Evolutionary conservation across 75 land plant species (phyloP).

Genomic region (Larix kaempferi): DNA sequence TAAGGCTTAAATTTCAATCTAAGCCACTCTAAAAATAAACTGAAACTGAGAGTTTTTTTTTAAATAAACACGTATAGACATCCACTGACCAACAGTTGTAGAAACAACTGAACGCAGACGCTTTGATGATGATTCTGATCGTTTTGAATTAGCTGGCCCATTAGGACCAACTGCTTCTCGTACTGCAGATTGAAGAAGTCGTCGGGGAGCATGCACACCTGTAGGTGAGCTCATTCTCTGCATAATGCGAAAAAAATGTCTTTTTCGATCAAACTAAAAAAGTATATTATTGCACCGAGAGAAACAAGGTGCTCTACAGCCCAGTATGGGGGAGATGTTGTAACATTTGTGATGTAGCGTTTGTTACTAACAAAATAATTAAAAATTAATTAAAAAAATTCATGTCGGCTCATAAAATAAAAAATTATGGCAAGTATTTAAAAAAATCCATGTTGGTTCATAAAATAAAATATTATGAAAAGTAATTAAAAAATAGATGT

Average conservation of each 20-base stretch:
- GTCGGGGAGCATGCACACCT: constrained; percentile 54
- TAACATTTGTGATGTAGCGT: too few species aligned
- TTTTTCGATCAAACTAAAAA: neutral
- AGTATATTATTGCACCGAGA: too few species aligned
- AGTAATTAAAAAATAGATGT: too few species aligned
- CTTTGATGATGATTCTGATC: constrained; percentile 44
- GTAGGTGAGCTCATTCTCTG: constrained; percentile 42
- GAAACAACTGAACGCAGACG: constrained; percentile 90
- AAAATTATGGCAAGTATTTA: too few species aligned
- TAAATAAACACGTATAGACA: neutral
- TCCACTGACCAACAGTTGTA: constrained; percentile 32
- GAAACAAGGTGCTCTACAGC: too few species aligned
- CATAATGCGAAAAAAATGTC: constrained; percentile 13
- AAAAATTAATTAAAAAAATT: too few species aligned
- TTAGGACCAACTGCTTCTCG: constrained; percentile 82
- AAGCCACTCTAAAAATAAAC: neutral
- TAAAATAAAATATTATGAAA: too few species aligned
- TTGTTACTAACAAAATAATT: too few species aligned
- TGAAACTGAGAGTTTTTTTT: neutral
- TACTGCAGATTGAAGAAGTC: constrained; percentile 93
- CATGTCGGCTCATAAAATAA: too few species aligned
- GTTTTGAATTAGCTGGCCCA: constrained; percentile 21
- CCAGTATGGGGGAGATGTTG: too few species aligned
- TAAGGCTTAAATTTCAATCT: neutral
- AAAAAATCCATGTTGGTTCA: too few species aligned